Evolutionary conservation across 345 rosid species (phyloP).

Genomic region (Syzygium jambos): DNA sequence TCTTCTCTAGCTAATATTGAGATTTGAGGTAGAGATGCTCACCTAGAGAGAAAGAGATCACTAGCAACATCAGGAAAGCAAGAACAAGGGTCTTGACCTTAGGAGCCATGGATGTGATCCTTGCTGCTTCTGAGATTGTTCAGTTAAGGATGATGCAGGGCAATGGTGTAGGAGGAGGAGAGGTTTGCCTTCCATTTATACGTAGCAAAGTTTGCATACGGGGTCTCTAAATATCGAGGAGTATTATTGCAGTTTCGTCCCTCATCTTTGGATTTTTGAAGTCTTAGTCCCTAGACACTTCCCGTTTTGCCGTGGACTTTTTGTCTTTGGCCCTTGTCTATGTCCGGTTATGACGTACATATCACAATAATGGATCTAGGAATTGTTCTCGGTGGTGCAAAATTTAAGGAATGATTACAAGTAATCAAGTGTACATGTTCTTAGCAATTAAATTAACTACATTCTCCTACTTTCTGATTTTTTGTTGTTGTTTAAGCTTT

Average conservation of each 20-base stretch:
- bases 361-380: neutral
- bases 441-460: neutral
- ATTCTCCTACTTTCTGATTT: neutral
- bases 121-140: slow-evolving; percentile 5
- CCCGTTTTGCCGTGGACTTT: neutral
- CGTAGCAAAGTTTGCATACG: neutral
- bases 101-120: slow-evolving; percentile 29
- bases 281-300: neutral
- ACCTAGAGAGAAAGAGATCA: slow-evolving; percentile 29
- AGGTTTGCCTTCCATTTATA: neutral
- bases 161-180: neutral
- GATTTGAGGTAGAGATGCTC: neutral
- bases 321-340: neutral
- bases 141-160: slow-evolving; percentile 4
- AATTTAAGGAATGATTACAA: neutral
- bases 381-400: neutral
- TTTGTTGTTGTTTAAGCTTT: neutral
- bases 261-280: neutral
- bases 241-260: neutral
- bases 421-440: neutral
- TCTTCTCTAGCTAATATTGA: neutral
- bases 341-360: neutral
- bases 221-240: neutral
- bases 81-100: slow-evolving; percentile 27
- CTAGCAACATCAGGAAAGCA: slow-evolving; percentile 21